phyloP scores from a whole-genome alignment of 1,284 basidiomycete genomes.

The Heterobasidion parviporum region DNA sequence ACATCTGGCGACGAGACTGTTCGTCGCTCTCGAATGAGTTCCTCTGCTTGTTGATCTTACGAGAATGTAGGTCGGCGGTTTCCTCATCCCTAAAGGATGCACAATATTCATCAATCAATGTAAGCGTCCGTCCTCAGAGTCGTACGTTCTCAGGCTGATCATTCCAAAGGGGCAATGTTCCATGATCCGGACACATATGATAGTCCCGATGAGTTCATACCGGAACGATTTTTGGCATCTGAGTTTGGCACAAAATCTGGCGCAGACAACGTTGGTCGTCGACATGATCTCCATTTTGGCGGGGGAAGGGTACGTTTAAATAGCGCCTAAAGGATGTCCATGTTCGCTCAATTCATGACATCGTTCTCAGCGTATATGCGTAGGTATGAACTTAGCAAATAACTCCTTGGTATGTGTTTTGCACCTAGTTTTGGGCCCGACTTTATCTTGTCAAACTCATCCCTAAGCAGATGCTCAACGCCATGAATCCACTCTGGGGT shows the following conservation, averaged over 20 bases:
- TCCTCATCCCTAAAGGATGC: not conserved
- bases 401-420: not conserved
- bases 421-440: not conserved
- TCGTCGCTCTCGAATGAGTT: no score
- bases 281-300: not conserved
- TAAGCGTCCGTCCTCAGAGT: not conserved
- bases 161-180: not conserved
- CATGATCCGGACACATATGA: not conserved
- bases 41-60: no score
- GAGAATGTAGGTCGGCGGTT: not conserved
- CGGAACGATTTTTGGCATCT: not conserved
- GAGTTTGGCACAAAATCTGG: not conserved
- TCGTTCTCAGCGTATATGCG: not conserved
- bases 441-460: not conserved
- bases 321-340: not conserved
- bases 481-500: constrained; percentile 9
- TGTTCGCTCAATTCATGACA: not conserved
- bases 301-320: not conserved
- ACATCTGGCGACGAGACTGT: not conserved
- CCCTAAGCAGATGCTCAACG: constrained; percentile 3
- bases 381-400: not conserved
- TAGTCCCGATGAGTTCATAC: not conserved
- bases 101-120: not conserved
- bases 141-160: no score
- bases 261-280: not conserved